Percentiles rank a stretch among this genome's conserved stretches.
phyloP scores from a whole-genome alignment of 345 rosid species.

The Ceriops decandra region DNA sequence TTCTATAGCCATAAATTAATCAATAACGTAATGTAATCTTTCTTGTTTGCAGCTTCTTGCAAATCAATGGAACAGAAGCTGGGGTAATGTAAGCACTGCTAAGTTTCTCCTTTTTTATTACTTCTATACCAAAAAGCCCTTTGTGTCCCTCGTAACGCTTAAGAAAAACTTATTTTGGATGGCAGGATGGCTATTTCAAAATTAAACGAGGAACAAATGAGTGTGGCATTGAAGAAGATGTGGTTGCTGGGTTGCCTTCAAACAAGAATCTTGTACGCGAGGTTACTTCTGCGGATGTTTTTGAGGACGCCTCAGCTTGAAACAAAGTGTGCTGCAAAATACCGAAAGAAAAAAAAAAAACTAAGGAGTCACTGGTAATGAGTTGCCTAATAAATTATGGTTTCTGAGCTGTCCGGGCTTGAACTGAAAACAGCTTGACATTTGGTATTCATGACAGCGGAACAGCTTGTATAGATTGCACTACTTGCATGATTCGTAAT shows the following conservation, averaged over 20 bases:
- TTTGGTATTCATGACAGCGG: background rate
- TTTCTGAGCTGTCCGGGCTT: background rate
- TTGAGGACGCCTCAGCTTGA: slow-evolving; percentile 42
- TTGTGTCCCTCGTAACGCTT: background rate
- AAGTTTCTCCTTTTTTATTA: background rate
- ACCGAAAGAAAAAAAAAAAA: no score
- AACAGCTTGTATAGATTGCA: slow-evolving; percentile 1
- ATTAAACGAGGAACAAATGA: slow-evolving; percentile 84
- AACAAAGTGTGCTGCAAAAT: background rate
- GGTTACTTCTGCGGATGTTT: slow-evolving; percentile 29
- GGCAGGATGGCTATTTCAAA: slow-evolving; percentile 91
- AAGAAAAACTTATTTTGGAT: background rate
- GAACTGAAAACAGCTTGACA: background rate
- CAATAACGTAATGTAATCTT: slow-evolving; percentile 5
- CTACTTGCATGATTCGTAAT: background rate
- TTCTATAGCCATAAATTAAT: background rate
- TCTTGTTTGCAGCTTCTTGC: slow-evolving; percentile 69
- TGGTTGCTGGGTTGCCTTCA: slow-evolving; percentile 79
- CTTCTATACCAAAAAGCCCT: background rate
- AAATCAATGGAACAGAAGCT: slow-evolving; percentile 85
- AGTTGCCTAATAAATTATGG: slow-evolving; percentile 3
- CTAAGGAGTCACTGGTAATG: background rate
- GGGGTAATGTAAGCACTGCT: slow-evolving; percentile 77
- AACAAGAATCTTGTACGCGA: slow-evolving; percentile 58
- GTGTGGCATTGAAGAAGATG: slow-evolving; percentile 82